phyloP scores from a whole-genome alignment of 176 grass and related monocot genomes.

The Carex pumila region DNA sequence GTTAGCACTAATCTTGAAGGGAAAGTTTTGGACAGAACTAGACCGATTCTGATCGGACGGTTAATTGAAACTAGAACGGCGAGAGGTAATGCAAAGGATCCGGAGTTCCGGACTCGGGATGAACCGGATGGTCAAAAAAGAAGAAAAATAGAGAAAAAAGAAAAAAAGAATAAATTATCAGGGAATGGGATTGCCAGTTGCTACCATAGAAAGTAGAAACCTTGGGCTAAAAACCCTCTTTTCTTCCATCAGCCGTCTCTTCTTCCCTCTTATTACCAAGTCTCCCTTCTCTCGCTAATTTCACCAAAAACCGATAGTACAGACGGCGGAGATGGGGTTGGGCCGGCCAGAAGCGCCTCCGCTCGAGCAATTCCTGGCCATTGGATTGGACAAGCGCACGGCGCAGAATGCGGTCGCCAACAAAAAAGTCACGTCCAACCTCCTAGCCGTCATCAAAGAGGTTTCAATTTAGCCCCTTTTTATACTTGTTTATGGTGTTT shows the following conservation, averaged over 20 bases:
- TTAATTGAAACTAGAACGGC: too few species aligned
- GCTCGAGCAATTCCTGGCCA: slow-evolving; percentile 38
- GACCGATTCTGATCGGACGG: too few species aligned
- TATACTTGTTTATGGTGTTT: background rate
- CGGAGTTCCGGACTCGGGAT: too few species aligned
- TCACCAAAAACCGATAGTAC: background rate
- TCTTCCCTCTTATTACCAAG: background rate
- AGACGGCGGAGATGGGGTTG: slow-evolving; percentile 17
- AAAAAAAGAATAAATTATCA: background rate
- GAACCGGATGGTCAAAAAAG: too few species aligned
- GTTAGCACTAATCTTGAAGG: background rate
- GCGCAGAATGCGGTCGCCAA: slow-evolving; percentile 53
- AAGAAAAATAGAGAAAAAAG: background rate
- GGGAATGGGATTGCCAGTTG: background rate
- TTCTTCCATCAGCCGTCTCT: slow-evolving; percentile 6
- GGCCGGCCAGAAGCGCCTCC: background rate
- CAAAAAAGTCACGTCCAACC: slow-evolving; percentile 51
- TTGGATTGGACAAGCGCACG: slow-evolving; percentile 44
- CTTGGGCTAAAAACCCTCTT: slow-evolving; percentile 1
- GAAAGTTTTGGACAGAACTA: too few species aligned
- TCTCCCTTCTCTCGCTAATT: background rate
- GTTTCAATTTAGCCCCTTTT: background rate
- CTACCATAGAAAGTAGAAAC: background rate
- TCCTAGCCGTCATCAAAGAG: slow-evolving; percentile 41
- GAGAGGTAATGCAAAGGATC: too few species aligned